Percentiles rank a stretch among this genome's conserved stretches.
These are phyloP conservation scores for Ogataea populi-albae DNA, from an alignment of 805 yeast genomes.

Conservation along the genomic window DNA sequence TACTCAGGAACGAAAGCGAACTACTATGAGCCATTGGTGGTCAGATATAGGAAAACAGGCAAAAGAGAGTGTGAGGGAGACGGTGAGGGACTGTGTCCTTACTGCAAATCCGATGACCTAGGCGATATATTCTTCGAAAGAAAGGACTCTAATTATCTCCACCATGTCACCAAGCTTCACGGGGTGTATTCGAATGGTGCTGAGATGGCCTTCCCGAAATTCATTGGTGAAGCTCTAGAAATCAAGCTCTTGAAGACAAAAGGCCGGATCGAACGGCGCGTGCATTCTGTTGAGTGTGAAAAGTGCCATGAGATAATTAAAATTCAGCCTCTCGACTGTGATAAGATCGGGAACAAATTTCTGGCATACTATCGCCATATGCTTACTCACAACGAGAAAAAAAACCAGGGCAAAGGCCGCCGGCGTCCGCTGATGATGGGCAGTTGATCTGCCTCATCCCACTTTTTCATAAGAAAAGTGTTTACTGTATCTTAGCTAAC, in stretches of 20 bases:
- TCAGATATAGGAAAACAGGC: constrained; percentile 16
- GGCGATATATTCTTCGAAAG: constrained; percentile 23
- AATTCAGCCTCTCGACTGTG: constrained; percentile 18
- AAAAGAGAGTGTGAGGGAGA: constrained; percentile 16
- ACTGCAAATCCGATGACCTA: constrained; percentile 20
- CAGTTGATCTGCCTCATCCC: no score
- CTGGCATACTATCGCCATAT: constrained; percentile 30
- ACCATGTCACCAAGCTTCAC: constrained; percentile 32
- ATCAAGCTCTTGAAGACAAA: constrained; percentile 16
- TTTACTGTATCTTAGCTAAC: no score
- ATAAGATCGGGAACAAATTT: constrained; percentile 21
- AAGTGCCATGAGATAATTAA: constrained; percentile 21
- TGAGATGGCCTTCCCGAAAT: constrained; percentile 27
- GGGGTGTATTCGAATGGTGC: constrained; percentile 33
- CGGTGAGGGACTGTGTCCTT: constrained; percentile 32
- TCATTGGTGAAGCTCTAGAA: constrained; percentile 22
- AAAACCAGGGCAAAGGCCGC: constrained; percentile 20
- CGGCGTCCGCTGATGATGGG: no score
- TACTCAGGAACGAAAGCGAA: constrained; percentile 17
- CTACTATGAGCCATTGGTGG: constrained; percentile 24
- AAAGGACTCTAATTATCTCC: constrained; percentile 29
- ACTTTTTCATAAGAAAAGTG: no score
- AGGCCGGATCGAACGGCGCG: constrained; percentile 14
- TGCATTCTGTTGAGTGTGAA: constrained; percentile 25
- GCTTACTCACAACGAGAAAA: constrained; percentile 26